Conservation (phyloP, 345 rosid genomes). For the Citrus australasica region DNA sequence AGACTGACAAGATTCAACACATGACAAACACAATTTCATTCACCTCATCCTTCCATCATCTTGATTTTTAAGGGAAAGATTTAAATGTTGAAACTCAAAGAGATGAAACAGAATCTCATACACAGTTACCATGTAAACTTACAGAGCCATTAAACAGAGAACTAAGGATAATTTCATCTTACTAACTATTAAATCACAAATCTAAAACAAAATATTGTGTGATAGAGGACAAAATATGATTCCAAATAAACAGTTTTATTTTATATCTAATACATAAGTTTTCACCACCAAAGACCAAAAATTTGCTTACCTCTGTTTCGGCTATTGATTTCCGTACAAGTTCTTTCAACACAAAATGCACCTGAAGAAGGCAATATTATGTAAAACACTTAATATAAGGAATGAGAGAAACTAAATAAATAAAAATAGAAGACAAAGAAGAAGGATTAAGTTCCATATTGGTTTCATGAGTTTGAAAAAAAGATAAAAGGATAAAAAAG, state of each 20-base stretch:
- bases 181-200: not conserved
- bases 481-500: not conserved
- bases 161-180: not conserved
- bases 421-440: not conserved
- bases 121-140: not conserved
- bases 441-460: not conserved
- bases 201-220: not conserved
- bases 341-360: conserved; percentile 91
- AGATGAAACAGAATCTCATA: not conserved
- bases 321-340: conserved; percentile 94
- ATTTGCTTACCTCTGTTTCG: conserved; percentile 73
- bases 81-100: not conserved
- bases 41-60: not conserved
- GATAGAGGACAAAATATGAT: not conserved
- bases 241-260: not conserved
- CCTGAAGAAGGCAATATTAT: conserved; percentile 39
- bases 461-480: not conserved
- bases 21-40: not conserved
- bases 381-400: not conserved
- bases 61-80: not conserved
- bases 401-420: no score
- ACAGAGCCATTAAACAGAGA: not conserved
- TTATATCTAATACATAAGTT: not conserved
- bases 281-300: conserved; percentile 14
- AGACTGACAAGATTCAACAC: not conserved